Percentiles rank a stretch among this genome's conserved stretches.
These are phyloP conservation scores for Rhynchospora breviuscula DNA, from an alignment of 176 grass and related monocot genomes.

Conservation along the genomic window DNA sequence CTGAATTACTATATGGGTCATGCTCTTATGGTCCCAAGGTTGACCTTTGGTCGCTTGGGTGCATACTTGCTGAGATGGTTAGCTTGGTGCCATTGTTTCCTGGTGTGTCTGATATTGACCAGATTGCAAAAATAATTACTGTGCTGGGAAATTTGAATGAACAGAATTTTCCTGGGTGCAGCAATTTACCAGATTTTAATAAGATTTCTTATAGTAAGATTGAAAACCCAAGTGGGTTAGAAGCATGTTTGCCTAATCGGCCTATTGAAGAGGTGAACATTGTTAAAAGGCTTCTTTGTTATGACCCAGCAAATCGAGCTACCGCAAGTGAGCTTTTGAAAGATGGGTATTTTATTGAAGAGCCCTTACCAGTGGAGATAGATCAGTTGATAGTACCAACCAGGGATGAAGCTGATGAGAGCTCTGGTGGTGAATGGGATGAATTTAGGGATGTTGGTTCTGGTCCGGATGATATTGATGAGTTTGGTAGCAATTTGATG, in stretches of 20 bases:
- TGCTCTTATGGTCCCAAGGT: constrained; percentile 72
- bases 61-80: constrained; percentile 75
- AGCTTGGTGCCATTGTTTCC: constrained; percentile 61
- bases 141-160: constrained; percentile 67
- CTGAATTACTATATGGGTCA: constrained; percentile 88
- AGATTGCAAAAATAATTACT: constrained; percentile 79
- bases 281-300: constrained; percentile 55
- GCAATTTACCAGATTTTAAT: constrained; percentile 70
- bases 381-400: constrained; percentile 48
- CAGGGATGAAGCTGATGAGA: constrained; percentile 39
- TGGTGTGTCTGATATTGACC: constrained; percentile 84
- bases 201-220: constrained; percentile 80
- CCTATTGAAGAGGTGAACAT: constrained; percentile 55
- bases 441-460: constrained; percentile 37
- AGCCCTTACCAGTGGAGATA: constrained; percentile 51
- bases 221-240: constrained; percentile 48
- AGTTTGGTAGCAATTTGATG: constrained; percentile 48
- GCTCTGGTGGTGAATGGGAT: constrained; percentile 50
- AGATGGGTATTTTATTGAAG: constrained; percentile 57
- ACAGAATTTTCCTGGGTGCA: constrained; percentile 68
- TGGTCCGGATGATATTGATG: constrained; percentile 48
- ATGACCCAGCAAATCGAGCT: constrained; percentile 48
- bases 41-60: constrained; percentile 90
- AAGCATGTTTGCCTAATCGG: constrained; percentile 57
- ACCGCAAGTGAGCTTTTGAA: constrained; percentile 48